Conservation (phyloP, 306 rosid genomes). For the Sechiopsis laciniata region DNA sequence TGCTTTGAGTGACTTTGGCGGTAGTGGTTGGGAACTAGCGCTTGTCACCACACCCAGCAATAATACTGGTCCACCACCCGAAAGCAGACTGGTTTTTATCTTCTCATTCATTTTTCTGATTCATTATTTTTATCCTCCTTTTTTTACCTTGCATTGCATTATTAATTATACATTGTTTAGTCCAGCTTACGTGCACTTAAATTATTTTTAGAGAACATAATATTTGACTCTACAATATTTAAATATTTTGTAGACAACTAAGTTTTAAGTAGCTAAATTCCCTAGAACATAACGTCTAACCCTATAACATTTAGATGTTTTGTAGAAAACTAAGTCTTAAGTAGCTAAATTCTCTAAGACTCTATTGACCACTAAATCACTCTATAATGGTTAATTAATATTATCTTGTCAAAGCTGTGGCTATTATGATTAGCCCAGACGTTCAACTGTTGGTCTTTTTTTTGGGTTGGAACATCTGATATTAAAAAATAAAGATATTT, state of each 20-base stretch:
- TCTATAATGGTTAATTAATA: no score
- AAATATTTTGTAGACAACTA: no score
- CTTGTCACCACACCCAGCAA: conserved; percentile 70
- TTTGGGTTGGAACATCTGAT: not conserved
- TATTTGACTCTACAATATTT: no score
- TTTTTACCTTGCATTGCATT: not conserved
- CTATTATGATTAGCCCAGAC: not conserved
- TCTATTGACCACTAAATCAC: no score
- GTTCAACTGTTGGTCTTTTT: not conserved
- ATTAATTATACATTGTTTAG: not conserved
- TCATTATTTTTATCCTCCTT: not conserved
- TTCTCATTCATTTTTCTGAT: conserved; percentile 4
- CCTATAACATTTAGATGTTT: no score
- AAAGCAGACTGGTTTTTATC: conserved; percentile 52
- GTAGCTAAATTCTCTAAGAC: no score
- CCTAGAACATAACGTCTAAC: no score
- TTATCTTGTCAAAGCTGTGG: not conserved
- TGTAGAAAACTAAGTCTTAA: no score
- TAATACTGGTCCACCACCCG: conserved; percentile 33
- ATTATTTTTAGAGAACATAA: no score
- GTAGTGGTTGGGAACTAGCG: conserved; percentile 92
- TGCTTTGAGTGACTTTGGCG: conserved; percentile 39
- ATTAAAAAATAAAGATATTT: not conserved
- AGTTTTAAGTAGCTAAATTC: no score
- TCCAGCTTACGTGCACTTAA: no score